Evolutionary conservation across 805 yeast species (phyloP), one percentile per base, ranked within the genome.

Genomic region (Metschnikowia continentalis): DNA sequence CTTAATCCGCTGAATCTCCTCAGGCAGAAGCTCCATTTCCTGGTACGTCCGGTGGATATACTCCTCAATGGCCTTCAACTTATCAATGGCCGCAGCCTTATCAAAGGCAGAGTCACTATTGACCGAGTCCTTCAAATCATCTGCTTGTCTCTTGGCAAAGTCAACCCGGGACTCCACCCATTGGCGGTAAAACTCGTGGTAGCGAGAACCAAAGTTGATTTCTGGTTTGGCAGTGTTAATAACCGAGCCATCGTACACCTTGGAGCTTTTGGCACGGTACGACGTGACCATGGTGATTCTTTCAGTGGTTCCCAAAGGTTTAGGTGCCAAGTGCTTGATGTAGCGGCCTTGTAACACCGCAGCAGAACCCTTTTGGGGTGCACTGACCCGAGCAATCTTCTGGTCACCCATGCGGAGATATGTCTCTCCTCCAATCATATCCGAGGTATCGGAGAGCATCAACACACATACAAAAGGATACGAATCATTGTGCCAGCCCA

Each of bases 381-480:
- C 61, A 7, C 52, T 39, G 4, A 56, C 60, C n/a, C 53, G 48
- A 6, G 61, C 58, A 35, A 57, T 45, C 35, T 49, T 54, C 26
- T 37, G 17, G 54, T 68, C 62, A 3, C 80, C 80, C 63, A 71
- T 77, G 54, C 78, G 71, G 54, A 80, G 69, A 30, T 77, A 70
- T 2, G 85, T 80, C 61, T 81, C 86, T 45, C 86, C 86, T 30
- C 86, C 86, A 61, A 77, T 68, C 85, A 81, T 81, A 42, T 71
- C 65, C 2, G 75, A 55, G 7, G 86, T 82, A 59, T 81, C 85
- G 32, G 81, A 76, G 42, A 82, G 61, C 87, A 82, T 82, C 53
- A 81, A 69, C 14, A 82, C 86, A 64, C 85, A 82, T 17, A 81
- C 86, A 61, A 80, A 80, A 14, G 85, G 86, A 50, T 80, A 81